Base-by-base conservation (phyloP, 257 asterid genomes). In the Apocynum venetum region DNA sequence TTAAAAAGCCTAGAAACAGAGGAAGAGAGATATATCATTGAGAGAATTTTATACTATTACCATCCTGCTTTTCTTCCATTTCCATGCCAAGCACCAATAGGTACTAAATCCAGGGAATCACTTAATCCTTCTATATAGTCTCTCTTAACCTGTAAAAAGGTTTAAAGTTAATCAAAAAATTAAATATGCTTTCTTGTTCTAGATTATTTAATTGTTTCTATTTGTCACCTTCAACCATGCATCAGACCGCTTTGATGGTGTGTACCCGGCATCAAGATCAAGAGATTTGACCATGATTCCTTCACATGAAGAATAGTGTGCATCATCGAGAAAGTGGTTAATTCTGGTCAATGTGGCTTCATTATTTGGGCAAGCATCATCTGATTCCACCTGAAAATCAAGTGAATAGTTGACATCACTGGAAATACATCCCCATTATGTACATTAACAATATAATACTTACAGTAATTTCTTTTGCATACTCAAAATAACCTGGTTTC, bases 61-160 rank as follows among this genome's bases (percentile, higher is more conserved):
- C 98, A 93, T 87, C 96, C 98, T 66, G 96, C 97, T 86, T 93
- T 93, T 81, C 98, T 88, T 89, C 98, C 98, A 82, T 90, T 93
- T 76, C 98, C 98, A 75, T 90, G 81, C 98, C 98, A 93, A 70
- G 96, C 98, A 80, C 97, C 98, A 76, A 93, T 92, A 7, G 97
- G 96, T 76, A 93, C 98, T 87, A 93, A 89, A 87, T 93, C 98
- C 88, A 93, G 73, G 71, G 97, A 92, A 88, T 93, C 98, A 80
- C 84, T 59, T 74, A 93, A 82, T 73, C 98, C 98, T 71, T 92
- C 96, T 71, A 93, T 87, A 74, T 93, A 93, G 81, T 93, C 98
- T 79, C 89, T 89, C 83, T 93, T 92, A 74, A 93, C 96, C 98
- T 93, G 89, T 84, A 83, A 76, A 51, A 57, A 74, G 35, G 55